Conservation (phyloP, 75 land plant genomes). For the Cupressus sempervirens region DNA sequence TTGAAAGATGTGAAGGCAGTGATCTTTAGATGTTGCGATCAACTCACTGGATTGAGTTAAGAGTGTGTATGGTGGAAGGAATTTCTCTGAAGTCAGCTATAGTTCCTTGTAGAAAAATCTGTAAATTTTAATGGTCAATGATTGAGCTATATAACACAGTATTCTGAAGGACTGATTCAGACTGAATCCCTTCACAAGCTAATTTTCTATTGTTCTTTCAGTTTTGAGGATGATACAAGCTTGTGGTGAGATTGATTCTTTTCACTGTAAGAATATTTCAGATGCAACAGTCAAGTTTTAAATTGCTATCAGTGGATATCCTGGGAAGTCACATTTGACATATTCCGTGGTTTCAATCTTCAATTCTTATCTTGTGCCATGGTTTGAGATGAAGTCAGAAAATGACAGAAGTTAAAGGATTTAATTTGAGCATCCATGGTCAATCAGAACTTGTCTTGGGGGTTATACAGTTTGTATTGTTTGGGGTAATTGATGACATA, state of each 20-base stretch:
- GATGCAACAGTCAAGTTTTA: not conserved
- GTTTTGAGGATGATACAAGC: not conserved
- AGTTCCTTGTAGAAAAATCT: not conserved
- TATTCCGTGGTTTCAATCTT: not conserved
- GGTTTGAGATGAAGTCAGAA: not conserved
- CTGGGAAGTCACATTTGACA: not conserved
- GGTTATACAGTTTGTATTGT: not conserved
- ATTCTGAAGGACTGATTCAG: not conserved
- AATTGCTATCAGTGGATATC: not conserved
- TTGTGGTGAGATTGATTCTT: not conserved
- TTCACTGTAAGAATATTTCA: not conserved
- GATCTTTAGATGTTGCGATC: not conserved
- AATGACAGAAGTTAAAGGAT: not conserved
- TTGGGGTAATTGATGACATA: not conserved
- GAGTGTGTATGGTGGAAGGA: not conserved
- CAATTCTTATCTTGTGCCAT: not conserved
- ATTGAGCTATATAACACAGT: not conserved
- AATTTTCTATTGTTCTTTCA: not conserved
- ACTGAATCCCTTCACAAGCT: not conserved
- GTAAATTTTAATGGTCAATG: not conserved
- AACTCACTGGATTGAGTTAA: not conserved
- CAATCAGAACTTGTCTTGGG: not conserved
- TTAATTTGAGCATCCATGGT: not conserved
- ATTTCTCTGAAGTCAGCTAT: not conserved
- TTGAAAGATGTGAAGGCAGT: too few species aligned